A percentile compares a stretch with the other conserved stretches of the same genome.
phyloP scores from a whole-genome alignment of 805 yeast genomes.

The Suhomyces faveliae region DNA sequence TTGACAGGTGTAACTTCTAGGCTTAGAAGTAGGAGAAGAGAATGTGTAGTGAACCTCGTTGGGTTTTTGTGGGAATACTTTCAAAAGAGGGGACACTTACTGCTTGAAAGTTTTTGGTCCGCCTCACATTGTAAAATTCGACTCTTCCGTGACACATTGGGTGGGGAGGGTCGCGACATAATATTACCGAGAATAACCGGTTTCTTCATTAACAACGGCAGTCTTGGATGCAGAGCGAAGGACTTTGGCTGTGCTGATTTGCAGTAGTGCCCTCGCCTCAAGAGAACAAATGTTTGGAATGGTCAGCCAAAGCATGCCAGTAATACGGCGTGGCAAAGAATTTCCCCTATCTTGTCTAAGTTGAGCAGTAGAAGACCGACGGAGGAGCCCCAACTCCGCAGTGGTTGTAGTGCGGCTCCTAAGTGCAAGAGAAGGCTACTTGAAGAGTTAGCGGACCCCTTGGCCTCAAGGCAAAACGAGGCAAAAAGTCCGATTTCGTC shows the following conservation, averaged over 20 bases:
- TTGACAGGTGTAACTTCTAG: neutral
- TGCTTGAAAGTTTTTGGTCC: neutral
- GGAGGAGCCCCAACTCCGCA: neutral
- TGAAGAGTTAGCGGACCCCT: neutral
- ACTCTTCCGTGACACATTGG: neutral
- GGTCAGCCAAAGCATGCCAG: neutral
- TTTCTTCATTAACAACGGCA: neutral
- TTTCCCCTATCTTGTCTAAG: neutral
- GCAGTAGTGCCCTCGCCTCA: no score
- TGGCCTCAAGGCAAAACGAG: neutral
- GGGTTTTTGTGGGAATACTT: neutral
- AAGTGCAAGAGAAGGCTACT: slow-evolving; percentile 1
- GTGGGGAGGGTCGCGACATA: neutral
- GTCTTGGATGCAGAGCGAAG: no score
- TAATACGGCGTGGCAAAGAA: neutral
- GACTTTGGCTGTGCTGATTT: no score
- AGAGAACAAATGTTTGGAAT: no score
- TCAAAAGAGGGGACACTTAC: neutral
- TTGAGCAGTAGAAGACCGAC: neutral
- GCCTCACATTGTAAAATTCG: neutral
- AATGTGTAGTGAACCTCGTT: no score
- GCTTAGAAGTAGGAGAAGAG: neutral
- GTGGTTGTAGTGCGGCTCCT: neutral
- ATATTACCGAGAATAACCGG: neutral
- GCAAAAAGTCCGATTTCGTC: neutral